Conservation (phyloP, 2,329 filamentous ascomycete genomes). For the Chrysoporthe austroafricana region DNA sequence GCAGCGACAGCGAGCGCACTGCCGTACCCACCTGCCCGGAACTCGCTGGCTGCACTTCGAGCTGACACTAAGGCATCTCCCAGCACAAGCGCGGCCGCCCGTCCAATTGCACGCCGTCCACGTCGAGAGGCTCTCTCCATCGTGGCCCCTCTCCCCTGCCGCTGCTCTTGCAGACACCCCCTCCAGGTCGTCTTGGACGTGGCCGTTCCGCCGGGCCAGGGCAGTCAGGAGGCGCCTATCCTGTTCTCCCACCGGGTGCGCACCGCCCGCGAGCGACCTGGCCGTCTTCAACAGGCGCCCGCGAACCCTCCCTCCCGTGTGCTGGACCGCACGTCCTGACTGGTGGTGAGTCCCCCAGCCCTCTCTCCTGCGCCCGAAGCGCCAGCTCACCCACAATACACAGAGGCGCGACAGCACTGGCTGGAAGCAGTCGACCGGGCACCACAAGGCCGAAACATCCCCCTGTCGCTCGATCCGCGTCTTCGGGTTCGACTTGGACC, state of each 20-base stretch:
- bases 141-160: constrained; percentile 14
- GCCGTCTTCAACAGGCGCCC: constrained; percentile 2
- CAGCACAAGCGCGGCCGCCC: constrained; percentile 25
- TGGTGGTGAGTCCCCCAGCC: constrained; percentile 17
- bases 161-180: not conserved
- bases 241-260: too few species aligned
- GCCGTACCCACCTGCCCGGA: not conserved
- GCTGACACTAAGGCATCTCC: constrained; percentile 30
- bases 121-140: not conserved
- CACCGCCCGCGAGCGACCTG: too few species aligned
- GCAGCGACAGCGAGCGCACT: not conserved
- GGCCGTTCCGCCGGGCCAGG: constrained; percentile 20
- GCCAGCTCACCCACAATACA: constrained; percentile 28
- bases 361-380: constrained; percentile 16
- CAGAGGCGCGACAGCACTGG: constrained; percentile 31
- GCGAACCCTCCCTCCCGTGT: constrained; percentile 12
- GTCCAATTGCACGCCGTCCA: constrained; percentile 24
- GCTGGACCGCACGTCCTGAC: constrained; percentile 10
- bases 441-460: constrained; percentile 27
- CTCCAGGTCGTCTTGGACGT: constrained; percentile 16
- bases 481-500: constrained; percentile 33
- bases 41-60: constrained; percentile 27
- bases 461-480: constrained; percentile 33
- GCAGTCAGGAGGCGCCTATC: not conserved
- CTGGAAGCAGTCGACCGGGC: constrained; percentile 30